Conservation (phyloP, 2,329 filamentous ascomycete genomes). For the Alternaria rosae region DNA sequence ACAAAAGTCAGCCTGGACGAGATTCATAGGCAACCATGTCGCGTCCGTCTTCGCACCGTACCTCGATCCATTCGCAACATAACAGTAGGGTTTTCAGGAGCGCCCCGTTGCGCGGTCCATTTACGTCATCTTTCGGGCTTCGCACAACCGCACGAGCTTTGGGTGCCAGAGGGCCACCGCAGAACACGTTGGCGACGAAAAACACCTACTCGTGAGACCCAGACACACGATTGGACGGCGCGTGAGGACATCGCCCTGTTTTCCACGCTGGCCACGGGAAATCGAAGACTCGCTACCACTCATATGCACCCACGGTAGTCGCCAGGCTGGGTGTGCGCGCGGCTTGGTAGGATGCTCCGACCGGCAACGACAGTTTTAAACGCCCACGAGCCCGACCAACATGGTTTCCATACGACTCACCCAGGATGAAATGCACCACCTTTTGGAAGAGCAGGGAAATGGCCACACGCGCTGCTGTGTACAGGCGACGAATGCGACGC, state of each 20-base stretch:
- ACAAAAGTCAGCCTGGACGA: constrained; percentile 11
- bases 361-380: constrained; percentile 1
- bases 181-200: not conserved
- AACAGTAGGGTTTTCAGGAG: not conserved
- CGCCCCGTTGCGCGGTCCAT: not conserved
- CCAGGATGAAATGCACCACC: constrained; percentile 13
- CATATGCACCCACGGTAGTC: constrained; percentile 11
- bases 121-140: constrained; percentile 1
- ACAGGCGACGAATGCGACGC: not conserved
- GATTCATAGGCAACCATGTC: not conserved
- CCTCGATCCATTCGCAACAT: not conserved
- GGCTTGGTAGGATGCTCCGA: constrained; percentile 10
- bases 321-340: constrained; percentile 8
- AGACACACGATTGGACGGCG: not conserved
- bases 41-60: not conserved
- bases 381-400: not conserved
- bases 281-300: not conserved
- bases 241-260: not conserved
- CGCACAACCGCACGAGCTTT: constrained; percentile 1
- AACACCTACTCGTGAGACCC: not conserved
- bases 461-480: constrained; percentile 23
- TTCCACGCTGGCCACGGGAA: not conserved
- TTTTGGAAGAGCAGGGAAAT: constrained; percentile 13
- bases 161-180: constrained; percentile 1
- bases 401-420: constrained; percentile 12